A percentile compares a stretch with the other conserved stretches of the same genome.
phyloP scores from a whole-genome alignment of 1,284 basidiomycete species.

The Tilletia indica region DNA sequence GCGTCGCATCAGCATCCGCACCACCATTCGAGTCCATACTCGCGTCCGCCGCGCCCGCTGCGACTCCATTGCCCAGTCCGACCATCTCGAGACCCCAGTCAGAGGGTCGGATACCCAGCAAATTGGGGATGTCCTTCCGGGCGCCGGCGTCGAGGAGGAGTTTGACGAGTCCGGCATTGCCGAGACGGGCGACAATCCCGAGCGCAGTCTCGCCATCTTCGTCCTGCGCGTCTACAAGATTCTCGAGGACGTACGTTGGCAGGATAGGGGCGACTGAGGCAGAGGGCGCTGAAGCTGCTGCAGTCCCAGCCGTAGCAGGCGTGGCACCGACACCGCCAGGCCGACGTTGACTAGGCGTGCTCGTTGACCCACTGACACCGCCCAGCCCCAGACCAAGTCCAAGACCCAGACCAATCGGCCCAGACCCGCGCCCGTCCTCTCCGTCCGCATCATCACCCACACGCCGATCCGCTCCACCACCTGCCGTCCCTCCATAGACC shows the following conservation, averaged over 20 bases:
- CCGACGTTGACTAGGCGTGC: too few relatives aligned
- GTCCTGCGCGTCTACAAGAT: constrained; percentile 85
- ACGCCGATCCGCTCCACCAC: background rate
- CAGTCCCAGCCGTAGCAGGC: constrained; percentile 56
- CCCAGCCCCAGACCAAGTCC: background rate
- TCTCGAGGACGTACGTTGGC: constrained; percentile 10
- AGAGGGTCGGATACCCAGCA: constrained; percentile 82
- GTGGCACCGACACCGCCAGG: too few relatives aligned
- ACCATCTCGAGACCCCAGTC: constrained; percentile 69
- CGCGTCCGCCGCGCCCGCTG: constrained; percentile 3
- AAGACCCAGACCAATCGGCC: background rate
- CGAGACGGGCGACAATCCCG: constrained; percentile 90
- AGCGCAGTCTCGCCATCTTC: constrained; percentile 93
- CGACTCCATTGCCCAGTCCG: constrained; percentile 19
- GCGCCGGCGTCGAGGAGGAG: constrained; percentile 89
- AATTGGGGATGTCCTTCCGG: constrained; percentile 86
- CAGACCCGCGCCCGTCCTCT: constrained; percentile 57
- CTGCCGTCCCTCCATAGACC: constrained; percentile 44
- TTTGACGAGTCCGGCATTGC: constrained; percentile 81
- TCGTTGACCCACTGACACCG: background rate
- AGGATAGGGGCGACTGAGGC: background rate
- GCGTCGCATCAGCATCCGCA: constrained; percentile 10
- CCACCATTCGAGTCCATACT: constrained; percentile 18
- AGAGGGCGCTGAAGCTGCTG: background rate
- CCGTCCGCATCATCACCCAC: constrained; percentile 1